Conservation (phyloP, 345 rosid species). For the Gossypioides kirkii region DNA sequence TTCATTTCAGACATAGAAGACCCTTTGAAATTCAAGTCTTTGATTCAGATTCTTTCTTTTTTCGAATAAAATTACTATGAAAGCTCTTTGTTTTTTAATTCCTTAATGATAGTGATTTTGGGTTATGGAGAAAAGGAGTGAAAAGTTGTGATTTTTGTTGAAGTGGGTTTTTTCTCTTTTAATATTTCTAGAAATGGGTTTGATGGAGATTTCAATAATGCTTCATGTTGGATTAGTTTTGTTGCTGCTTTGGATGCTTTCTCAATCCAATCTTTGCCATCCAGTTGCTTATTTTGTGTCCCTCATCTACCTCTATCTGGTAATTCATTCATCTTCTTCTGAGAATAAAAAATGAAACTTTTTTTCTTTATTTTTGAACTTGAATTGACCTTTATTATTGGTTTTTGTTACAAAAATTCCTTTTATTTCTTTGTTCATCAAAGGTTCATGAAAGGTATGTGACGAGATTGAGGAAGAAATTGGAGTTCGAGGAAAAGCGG, state of each 20-base stretch:
- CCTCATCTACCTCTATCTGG: conserved; percentile 68
- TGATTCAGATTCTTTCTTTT: neutral
- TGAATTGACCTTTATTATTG: neutral
- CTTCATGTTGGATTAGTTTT: conserved; percentile 74
- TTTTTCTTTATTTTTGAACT: neutral
- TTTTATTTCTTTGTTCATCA: neutral
- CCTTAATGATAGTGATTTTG: neutral
- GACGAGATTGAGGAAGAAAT: conserved; percentile 47
- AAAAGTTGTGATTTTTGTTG: conserved; percentile 1
- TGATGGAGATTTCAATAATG: conserved; percentile 49
- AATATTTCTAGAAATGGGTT: conserved; percentile 9
- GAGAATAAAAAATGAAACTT: neutral
- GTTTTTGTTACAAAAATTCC: neutral
- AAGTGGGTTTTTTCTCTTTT: neutral
- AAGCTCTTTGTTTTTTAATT: neutral
- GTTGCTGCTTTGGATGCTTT: conserved; percentile 57
- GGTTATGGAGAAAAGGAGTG: neutral
- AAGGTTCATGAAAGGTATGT: conserved; percentile 76
- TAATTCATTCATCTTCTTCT: conserved; percentile 17
- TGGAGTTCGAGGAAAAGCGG: conserved; percentile 63
- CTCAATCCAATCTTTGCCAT: conserved; percentile 48
- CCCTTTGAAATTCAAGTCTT: neutral
- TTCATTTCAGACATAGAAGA: neutral
- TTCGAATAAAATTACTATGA: neutral
- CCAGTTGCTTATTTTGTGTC: conserved; percentile 50